These are phyloP conservation scores for Adansonia gregorii DNA, from an alignment of 441 rosid species.

Conservation along the genomic window DNA sequence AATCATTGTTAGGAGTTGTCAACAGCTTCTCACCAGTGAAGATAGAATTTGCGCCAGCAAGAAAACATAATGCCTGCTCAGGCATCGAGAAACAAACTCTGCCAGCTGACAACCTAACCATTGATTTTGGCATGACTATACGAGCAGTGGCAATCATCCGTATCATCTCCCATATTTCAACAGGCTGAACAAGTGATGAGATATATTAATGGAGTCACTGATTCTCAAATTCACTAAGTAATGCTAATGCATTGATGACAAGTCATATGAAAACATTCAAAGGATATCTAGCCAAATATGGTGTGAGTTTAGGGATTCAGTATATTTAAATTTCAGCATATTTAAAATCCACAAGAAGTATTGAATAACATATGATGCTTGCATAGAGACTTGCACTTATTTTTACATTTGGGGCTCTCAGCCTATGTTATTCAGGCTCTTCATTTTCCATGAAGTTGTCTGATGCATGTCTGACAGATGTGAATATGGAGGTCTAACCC, in stretches of 20 bases:
- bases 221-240: neutral
- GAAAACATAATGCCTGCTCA: constrained; percentile 90
- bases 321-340: neutral
- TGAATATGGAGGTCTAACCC: constrained; percentile 31
- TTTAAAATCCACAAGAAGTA: constrained; percentile 10
- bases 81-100: constrained; percentile 89
- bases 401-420: neutral
- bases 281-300: neutral
- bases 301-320: neutral
- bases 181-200: constrained; percentile 58
- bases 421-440: neutral
- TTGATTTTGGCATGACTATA: constrained; percentile 94
- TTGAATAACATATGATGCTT: neutral
- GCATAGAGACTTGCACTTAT: neutral
- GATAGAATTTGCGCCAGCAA: constrained; percentile 95
- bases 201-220: neutral
- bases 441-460: neutral
- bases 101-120: constrained; percentile 98
- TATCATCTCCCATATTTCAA: constrained; percentile 98
- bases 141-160: constrained; percentile 92
- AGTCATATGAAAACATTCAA: neutral
- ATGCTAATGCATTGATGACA: constrained; percentile 2
- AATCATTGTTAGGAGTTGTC: constrained; percentile 97
- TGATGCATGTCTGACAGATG: neutral
- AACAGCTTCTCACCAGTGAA: constrained; percentile 94